Percentiles rank a stretch among this genome's conserved stretches.
Evolutionary conservation across 1,139 yeast genomes (phyloP).

Genomic region (Debaryomycetaceae sp.): DNA sequence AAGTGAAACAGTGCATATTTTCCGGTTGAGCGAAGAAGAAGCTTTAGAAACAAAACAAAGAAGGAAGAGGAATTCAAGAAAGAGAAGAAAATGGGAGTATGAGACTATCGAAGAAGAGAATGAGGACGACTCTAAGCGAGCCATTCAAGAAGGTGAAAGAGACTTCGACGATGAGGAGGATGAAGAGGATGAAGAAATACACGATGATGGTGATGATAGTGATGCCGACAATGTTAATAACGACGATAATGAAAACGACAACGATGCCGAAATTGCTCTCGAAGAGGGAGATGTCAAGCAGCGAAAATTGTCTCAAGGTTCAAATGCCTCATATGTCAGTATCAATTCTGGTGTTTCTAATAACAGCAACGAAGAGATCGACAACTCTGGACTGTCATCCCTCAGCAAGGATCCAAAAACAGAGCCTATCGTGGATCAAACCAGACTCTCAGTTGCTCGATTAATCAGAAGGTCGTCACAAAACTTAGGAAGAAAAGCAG

Average conservation of each 20-base stretch:
- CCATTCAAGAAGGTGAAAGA: background rate
- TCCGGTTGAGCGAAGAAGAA: conserved; percentile 65
- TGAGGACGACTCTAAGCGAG: conserved; percentile 12
- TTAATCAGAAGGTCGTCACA: conserved; percentile 59
- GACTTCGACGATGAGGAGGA: conserved; percentile 14
- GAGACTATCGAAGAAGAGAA: conserved; percentile 32
- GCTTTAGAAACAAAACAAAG: conserved; percentile 43
- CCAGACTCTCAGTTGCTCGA: conserved; percentile 69
- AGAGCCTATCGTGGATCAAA: conserved; percentile 68
- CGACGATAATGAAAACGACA: conserved; percentile 26
- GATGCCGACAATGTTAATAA: conserved; percentile 33
- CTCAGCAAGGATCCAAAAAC: conserved; percentile 20
- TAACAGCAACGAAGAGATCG: conserved; percentile 23
- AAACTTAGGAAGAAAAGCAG: conserved; percentile 68
- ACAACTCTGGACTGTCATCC: conserved; percentile 2
- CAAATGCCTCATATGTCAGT: conserved; percentile 37
- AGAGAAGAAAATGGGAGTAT: conserved; percentile 15
- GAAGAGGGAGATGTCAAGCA: conserved; percentile 27
- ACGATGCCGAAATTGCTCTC: conserved; percentile 22
- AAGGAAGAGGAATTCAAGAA: conserved; percentile 22
- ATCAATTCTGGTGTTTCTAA: conserved; percentile 27
- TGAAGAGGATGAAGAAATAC: conserved; percentile 16
- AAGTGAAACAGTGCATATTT: conserved; percentile 90
- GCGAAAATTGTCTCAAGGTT: conserved; percentile 39
- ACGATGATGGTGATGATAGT: conserved; percentile 17